Base-by-base conservation (phyloP, 2,329 filamentous ascomycete species). In the Exophiala aquamarina region DNA sequence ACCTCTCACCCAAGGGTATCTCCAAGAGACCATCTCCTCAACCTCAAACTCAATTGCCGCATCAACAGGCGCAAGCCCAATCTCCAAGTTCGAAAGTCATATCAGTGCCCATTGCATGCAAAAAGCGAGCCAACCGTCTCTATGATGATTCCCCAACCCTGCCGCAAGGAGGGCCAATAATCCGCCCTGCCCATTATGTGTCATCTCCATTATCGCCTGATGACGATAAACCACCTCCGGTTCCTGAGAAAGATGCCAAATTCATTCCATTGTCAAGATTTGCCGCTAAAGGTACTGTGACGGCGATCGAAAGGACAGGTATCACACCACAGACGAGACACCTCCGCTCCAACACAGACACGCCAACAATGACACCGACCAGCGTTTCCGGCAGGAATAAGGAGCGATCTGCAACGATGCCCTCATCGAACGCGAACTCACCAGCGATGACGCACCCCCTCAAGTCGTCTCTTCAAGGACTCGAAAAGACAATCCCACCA, bases 261-360 rank as follows among this genome's bases (percentile, higher is more conserved):
- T 57, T 53, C 39, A 58, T 59, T 35, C 57, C 57, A 2, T 33
- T 59, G 15, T 59, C 57, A 1, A 58, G 49, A 47, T 59, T 50
- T 41, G 55, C 57, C 1, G 46, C 55, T 6, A 58, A 52, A 41
- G 46, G 41, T 20, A 59, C 57, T 17, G 50, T 56, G 13, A 46
- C 40, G 29, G 47, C 41, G 15, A 50, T 57, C 29, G 54, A 57
- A 32, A 45, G 47, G 39, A 28, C 49, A 0, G 54, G 54, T 13
- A 43, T 57, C 11, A 50, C 14, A 4, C 51, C 54, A 2, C 35
- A 37, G 18, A 50, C 43, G 10, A 34, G 51, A 37, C 46, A 45
- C 11, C 23, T 37, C 13, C 46, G 54, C 13, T 38, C 54, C 6
- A 46, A 50, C 13, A 57, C 51, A n/a, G 54, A 57, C 23, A 35